Base-by-base conservation (phyloP, 768 basidiomycete species). In the Tulasnella sp. region DNA sequence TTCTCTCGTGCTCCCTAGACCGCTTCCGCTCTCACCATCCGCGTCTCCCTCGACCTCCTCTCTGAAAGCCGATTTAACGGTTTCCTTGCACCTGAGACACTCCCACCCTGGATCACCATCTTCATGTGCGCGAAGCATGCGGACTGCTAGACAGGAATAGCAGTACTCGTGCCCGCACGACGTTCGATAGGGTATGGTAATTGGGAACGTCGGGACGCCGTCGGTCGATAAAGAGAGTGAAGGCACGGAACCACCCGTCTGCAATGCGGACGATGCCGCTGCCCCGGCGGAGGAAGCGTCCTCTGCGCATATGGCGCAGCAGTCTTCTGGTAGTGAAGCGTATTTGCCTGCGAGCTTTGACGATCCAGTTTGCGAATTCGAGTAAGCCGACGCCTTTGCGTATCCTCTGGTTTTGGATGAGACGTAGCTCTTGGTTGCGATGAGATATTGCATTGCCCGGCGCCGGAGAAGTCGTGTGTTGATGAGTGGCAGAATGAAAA, bases 241-340 rank as follows among this genome's bases (percentile, higher is more conserved):
- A 18, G 75, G 75, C 24, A 48, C 24, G 7, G 75, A 76, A 39
- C 10, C 44, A 21, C 75, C 42, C 4, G 75, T 76, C 58, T 38
- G 75, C n/a, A 34, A n/a, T 27, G n/a, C 7, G 78, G 71, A 8
- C 73, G 58, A 24, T 75, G 27, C 34, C 62, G 77, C 14, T 81
- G 72, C 18, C 75, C 71, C 46, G 80, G 52, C 16, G 81, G 80
- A 89, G 2, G 91, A 89, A 0, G 92, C 89, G 83, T 92, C 92
- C 85, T 93, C 94, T 42, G 90, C 89, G 85, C 98, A 99, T 71
- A 99, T 94, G 14, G 96, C 94, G 83, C 98, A 99, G 83, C 94
- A 93, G 81, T 92, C 89, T 56, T 86, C 85, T 0, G 93, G 88
- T 21, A 98, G 89, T 38, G 89, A 84, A 85, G 90, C 90, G 83